Base-by-base conservation (phyloP, 2,329 filamentous ascomycete species). In the Rutstroemia sp. region DNA sequence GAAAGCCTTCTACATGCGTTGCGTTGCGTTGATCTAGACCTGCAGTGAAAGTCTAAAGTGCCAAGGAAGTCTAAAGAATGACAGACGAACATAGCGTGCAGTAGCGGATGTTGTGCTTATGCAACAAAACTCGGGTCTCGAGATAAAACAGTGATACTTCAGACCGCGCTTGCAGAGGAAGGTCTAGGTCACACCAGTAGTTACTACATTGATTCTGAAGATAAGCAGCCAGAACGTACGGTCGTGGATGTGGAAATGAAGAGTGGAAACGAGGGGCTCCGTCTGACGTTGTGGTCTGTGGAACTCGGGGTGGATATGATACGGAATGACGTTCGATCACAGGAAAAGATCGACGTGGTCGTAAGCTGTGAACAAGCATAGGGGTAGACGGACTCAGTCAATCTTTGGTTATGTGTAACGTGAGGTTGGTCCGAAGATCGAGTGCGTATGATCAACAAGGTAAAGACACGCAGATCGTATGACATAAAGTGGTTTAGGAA, bases 391-490 rank as follows among this genome's bases (percentile, higher is more conserved):
- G 27, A n/a, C 19, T 21, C 18, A 16, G 5, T 10, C n/a, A 50
- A 54, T 37, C 25, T 54, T 39, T 44, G 52, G 34, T 18, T 55
- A 12, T 47, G 38, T 55, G 45, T 37, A 44, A 27, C 52, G 49
- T 23, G 23, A 44, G 52, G 52, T 18, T 50, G 18, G 18, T 10
- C 27, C 27, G 27, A 30, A 30, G 27, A 30, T 10, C 16, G 46
- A 25, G 49, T 37, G 4, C 39, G 27, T 2, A 12, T n/a, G 2
- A 10, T 6, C 27, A 8, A 30, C 27, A 9, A 30, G 19, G 23
- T 7, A 18, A 16, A 5, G 8, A 30, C 12, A 14, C 9, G 7
- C 27, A 14, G 37, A 49, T 49, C 19, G n/a, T 5, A 34, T 38
- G 3, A 8, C n/a, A 53, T 30, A 30, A 30, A 30, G 27, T 9